Evolutionary conservation across 495 filamentous ascomycete species (phyloP), one percentile per base, ranked within the genome.

Genomic region (Hypoxylon trugodes): DNA sequence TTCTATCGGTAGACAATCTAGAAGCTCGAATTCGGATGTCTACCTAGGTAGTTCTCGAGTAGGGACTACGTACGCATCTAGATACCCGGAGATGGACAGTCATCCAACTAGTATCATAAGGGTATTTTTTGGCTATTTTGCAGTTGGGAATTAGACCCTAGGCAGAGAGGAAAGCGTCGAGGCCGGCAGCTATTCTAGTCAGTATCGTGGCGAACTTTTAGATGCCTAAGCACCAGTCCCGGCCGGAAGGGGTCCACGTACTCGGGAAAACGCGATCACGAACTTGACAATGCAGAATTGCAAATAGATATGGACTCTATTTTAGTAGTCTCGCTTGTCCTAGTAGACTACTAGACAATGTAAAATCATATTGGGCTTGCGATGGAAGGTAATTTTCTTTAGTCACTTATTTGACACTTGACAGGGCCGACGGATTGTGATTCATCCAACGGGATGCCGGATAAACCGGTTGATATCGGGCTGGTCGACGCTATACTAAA

Each of bases 401-500:
- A 58, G 58, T 61, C 58, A 62, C 53, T 58, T 21, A 18, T 42
- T 50, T 35, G 35, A 48, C 45, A 66, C 32, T 45, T 38, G 28
- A 56, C 62, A 50, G 36, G 50, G 32, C 55, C 55, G 55, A 62
- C 49, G 61, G 55, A 15, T 42, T 55, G 19, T 21, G 36, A 24
- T 35, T 33, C 45, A 66, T 68, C 30, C 21, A 59, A 18, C 54
- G 54, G 60, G 25, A 60, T 52, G 35, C 26, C 65, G 65, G 65
- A 21, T 68, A 68, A 68, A 68, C 47, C 60, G 65, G 65, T 57
- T 68, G 65, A 68, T 63, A 9, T 68, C 48, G 49, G n/a, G 54
- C 35, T 48, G 42, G 56, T 42, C 15, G 45, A 40, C 33, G 15
- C 32, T 35, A 30, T 26, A 37, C 43, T 54, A 45, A 49, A 42